Base-by-base conservation (phyloP, 495 filamentous ascomycete genomes). In the Baudoinia panamericana region DNA sequence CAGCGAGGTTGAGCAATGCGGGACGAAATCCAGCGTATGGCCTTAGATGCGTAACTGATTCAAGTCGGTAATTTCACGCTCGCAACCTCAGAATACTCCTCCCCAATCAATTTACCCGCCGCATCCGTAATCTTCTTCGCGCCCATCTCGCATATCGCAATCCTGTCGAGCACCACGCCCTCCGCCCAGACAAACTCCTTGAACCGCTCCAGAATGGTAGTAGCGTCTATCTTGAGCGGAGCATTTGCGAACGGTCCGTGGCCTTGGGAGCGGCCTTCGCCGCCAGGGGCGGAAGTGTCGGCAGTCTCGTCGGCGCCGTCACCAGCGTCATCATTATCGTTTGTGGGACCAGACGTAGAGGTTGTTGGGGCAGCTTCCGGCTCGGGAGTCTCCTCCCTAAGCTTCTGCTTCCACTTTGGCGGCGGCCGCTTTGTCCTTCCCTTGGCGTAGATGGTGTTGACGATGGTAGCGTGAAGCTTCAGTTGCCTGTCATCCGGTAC, bases 361-460 rank as follows among this genome's bases (percentile, higher is more conserved):
- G 27, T 28, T 7, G 5, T 10, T 21, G 29, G n/a, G 5, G 4
- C 20, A 4, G 6, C 5, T 8, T 5, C 32, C 15, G 11, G 30
- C 31, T 34, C 31, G 18, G 31, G 20, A 13, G 41, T 4, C 19
- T 19, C 2, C 19, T 16, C 5, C 22, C 17, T 25, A 5, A 3
- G 26, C 13, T 34, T 6, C 26, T 25, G 39, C 18, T 21, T 43
- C 33, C 32, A 15, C 2, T 15, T 23, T 31, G 1, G 25, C 23
- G 21, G 4, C 8, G 36, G 24, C 11, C 11, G 28, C 24, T 30
- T 23, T 20, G 26, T 36, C 27, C 38, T 23, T 13, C 43, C 63
- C 45, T 66, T 70, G 24, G 78, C 73, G 56, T 94, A 94, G 22
- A 86, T 72, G 6, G 85, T 94, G 58, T 95, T 94, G 16, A 90